A percentile compares a stretch with the other conserved stretches of the same genome.
Conservation (phyloP, 176 grass and related monocot species). For the Panicum miliaceum region DNA sequence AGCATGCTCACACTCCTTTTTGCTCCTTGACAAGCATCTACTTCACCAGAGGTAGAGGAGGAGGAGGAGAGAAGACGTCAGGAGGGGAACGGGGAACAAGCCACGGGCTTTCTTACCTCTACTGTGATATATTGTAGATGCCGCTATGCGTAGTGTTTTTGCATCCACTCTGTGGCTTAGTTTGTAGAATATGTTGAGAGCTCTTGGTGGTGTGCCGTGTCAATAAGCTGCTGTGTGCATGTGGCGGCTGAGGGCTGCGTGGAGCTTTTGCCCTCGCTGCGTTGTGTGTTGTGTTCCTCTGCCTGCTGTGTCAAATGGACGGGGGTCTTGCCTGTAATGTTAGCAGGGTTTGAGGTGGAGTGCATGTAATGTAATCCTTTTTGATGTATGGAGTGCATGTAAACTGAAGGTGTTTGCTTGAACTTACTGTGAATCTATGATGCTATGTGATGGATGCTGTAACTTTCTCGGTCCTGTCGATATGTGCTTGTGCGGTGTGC, state of each 20-base stretch:
- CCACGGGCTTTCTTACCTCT: slow-evolving; percentile 11
- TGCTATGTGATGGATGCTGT: background rate
- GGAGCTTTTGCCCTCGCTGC: slow-evolving; percentile 6
- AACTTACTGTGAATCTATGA: background rate
- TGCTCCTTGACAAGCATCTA: slow-evolving; percentile 48
- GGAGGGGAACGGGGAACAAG: slow-evolving; percentile 16
- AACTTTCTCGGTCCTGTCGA: background rate
- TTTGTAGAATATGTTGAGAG: slow-evolving; percentile 19
- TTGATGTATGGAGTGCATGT: slow-evolving; percentile 26
- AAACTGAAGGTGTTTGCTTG: slow-evolving; percentile 17
- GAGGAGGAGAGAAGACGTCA: slow-evolving; percentile 27
- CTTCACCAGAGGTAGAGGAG: slow-evolving; percentile 22
- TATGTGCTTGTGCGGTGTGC: background rate
- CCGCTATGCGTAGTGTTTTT: background rate
- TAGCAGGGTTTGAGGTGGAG: background rate
- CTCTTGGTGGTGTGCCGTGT: slow-evolving; percentile 20
- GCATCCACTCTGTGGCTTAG: background rate
- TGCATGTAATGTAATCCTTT: slow-evolving; percentile 34
- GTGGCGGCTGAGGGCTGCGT: background rate
- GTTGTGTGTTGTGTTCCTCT: slow-evolving; percentile 12
- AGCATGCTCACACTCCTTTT: slow-evolving; percentile 33
- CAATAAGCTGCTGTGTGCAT: slow-evolving; percentile 13
- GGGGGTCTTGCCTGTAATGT: slow-evolving; percentile 23
- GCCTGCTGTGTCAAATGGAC: background rate
- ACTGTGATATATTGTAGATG: slow-evolving; percentile 49